phyloP scores from a whole-genome alignment of 2,329 filamentous ascomycete species.

The Sordariomycetes sp. region DNA sequence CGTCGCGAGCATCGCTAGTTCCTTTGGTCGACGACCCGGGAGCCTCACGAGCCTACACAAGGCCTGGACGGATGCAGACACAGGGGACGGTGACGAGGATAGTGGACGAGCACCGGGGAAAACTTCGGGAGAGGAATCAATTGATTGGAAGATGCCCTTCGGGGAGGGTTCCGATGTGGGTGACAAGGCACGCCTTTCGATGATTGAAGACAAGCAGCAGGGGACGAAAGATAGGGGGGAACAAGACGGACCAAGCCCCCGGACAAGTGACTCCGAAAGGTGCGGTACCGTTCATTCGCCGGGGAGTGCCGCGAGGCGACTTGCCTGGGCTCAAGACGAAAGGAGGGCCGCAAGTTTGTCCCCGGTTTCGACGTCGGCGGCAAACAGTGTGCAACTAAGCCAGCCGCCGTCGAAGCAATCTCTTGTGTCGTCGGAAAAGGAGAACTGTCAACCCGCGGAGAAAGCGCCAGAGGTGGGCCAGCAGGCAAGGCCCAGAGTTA shows the following conservation, averaged over 20 bases:
- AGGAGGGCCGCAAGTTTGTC: not conserved
- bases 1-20: slow-evolving; percentile 64
- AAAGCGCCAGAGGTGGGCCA: not conserved
- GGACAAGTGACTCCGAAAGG: not conserved
- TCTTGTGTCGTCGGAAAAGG: not conserved
- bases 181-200: slow-evolving; percentile 8
- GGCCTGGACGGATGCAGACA: slow-evolving; percentile 10
- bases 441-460: not conserved
- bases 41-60: slow-evolving; percentile 30
- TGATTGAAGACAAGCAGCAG: slow-evolving; percentile 12
- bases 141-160: slow-evolving; percentile 1
- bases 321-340: not conserved
- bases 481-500: not conserved
- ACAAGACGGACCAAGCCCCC: not conserved
- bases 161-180: slow-evolving; percentile 4
- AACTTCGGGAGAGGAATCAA: not conserved
- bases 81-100: slow-evolving; percentile 12
- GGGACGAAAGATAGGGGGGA: slow-evolving; percentile 7
- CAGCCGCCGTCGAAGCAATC: not conserved
- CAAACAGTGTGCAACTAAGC: not conserved
- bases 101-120: slow-evolving; percentile 3
- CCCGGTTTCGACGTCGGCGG: not conserved
- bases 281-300: not conserved
- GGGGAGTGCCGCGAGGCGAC: not conserved
- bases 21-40: slow-evolving; percentile 59